Base-by-base conservation (phyloP, 2,329 filamentous ascomycete species). In the Fonsecaea nubica region DNA sequence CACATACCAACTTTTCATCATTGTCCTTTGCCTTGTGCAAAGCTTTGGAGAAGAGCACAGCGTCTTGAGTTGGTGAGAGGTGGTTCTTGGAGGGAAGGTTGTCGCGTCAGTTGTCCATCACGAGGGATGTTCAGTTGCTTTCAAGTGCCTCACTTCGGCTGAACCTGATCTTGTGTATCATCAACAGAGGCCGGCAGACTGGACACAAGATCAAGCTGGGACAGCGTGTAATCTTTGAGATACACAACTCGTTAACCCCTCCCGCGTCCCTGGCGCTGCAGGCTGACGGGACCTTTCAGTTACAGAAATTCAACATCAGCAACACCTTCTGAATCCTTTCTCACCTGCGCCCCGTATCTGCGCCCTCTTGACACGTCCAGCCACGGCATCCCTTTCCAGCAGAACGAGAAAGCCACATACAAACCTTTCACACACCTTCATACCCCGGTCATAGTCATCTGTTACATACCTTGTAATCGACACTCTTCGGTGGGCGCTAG, bases 11-110 rank as follows among this genome's bases (percentile, higher is more conserved):
- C 64, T 66, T 66, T 66, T 66, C 64, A 66, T 66, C 45, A 62
- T 58, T 8, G 56, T 18, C 35, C 25, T 52, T 53, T 40, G 36
- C 64, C 58, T 66, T 62, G 58, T 15, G 64, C 50, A 35, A 40
- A 58, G 58, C 48, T 42, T 57, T 66, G 64, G 58, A 66, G 64
- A 66, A 66, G 64, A 65, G 61, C 35, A 8, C 45, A 12, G 36
- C 13, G 9, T 13, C 3, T 25, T 45, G 40, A 8, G 25, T 25
- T 2, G 25, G 6, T 50, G 45, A 21, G 40, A n/a, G 15, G 18
- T 4, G 36, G 36, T 40, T 13, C 1, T 13, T 25, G 25, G 3
- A 25, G 36, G 36, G 12, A 40, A 4, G 36, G 8, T 10, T 1
- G 36, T 40, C 36, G 4, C 3, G 36, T 40, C 13, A 13, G 36